Evolutionary conservation across 139 green algal genomes (phyloP), one percentile per base, ranked within the genome.

Genomic region (Chlamydomonas incerta): DNA sequence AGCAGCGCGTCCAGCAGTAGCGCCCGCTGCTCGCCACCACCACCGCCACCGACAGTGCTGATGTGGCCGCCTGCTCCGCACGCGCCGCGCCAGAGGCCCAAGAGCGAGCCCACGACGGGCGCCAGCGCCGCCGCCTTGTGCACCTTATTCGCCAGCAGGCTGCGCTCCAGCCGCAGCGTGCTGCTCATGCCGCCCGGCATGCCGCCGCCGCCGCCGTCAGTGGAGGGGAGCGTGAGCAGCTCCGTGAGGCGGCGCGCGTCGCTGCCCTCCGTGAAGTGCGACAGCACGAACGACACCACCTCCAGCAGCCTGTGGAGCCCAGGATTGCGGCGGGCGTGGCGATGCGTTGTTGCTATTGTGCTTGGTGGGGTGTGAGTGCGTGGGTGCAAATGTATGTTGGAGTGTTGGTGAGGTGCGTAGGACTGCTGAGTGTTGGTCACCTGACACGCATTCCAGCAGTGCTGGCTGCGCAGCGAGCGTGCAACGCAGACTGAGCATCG

Each of bases 251-350:
- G 79, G 23, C 69, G 65, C 21, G 86, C 88, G 70, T 92, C 91
- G 47, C 77, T 74, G 68, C 93, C 93, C 26, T 73, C 75, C 11
- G 92, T 91, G 57, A 94, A 89, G 85, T 98, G 95, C 4, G 87
- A 89, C 47, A 98, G 88, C 35, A 96, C 90, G 80, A 98, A 98
- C 41, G 86, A 80, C 35, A 97, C 26, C 35, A 96, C 82, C 92
- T 98, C 95, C 33, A 91, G 84, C 73, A 98, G 90, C 31, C 95
- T 90, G 29, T 35, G 58, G 37, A 13, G 60, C 24, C 2, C 41
- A 5, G 41, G 8, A n/a, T n/a, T n/a, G n/a, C n/a, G n/a, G n/a
- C n/a, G n/a, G n/a, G n/a, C n/a, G n/a, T n/a, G n/a, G n/a, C n/a
- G n/a, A n/a, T n/a, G n/a, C n/a, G n/a, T n/a, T n/a, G n/a, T n/a